Conservation (phyloP, 306 rosid genomes). For the Malus orientalis region DNA sequence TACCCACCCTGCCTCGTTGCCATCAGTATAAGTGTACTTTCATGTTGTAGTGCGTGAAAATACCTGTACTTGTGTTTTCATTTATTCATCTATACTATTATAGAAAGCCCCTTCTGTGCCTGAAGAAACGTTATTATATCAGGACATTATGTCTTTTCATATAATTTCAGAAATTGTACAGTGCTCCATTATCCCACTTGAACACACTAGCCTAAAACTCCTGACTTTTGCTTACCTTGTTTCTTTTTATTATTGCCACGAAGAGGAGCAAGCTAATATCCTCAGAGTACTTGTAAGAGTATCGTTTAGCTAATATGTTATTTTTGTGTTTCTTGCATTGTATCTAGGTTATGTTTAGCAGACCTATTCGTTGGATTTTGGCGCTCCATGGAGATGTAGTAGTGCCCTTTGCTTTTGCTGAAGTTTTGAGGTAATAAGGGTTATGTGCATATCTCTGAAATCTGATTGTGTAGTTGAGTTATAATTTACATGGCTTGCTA, state of each 20-base stretch:
- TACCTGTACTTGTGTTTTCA: not conserved
- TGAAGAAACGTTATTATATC: not conserved
- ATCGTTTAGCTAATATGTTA: not conserved
- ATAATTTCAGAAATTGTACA: not conserved
- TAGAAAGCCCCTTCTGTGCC: not conserved
- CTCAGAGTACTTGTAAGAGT: not conserved
- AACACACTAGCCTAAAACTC: not conserved
- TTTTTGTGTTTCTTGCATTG: slow-evolving; percentile 8
- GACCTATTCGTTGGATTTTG: slow-evolving; percentile 94
- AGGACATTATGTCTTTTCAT: not conserved
- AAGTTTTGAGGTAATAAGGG: slow-evolving; percentile 56
- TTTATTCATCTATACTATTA: not conserved
- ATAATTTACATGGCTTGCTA: not conserved
- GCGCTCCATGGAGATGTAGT: slow-evolving; percentile 76
- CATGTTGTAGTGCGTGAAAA: not conserved
- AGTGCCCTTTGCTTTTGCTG: slow-evolving; percentile 81
- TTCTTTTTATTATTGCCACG: not conserved
- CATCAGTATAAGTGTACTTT: not conserved
- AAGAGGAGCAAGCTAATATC: not conserved
- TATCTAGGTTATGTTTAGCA: slow-evolving; percentile 76
- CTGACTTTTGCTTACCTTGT: not conserved
- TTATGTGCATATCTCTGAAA: not conserved
- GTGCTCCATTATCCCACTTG: not conserved
- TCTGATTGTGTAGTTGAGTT: not conserved
- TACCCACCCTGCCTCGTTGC: not conserved